Conservation (phyloP, 2,329 filamentous ascomycete species). For the Sclerotinia subarctica region DNA sequence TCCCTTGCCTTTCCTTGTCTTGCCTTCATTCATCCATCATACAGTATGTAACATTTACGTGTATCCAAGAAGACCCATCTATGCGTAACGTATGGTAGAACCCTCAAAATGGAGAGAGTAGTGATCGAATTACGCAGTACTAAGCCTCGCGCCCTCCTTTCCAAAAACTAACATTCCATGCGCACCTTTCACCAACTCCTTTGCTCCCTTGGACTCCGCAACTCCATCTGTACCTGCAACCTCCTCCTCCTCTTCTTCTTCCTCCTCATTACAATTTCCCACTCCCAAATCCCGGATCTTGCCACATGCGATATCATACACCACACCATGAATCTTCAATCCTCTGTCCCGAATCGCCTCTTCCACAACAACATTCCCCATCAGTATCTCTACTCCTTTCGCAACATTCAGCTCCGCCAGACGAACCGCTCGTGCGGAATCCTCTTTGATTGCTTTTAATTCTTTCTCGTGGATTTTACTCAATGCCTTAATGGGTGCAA, state of each 20-base stretch:
- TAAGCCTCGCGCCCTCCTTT: constrained; percentile 43
- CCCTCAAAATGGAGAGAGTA: too few species aligned
- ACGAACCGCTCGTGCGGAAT: constrained; percentile 53
- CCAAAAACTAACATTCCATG: constrained; percentile 52
- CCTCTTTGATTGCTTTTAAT: constrained; percentile 53
- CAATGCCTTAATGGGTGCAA: constrained; percentile 49
- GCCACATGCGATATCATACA: constrained; percentile 62
- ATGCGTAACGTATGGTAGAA: constrained; percentile 32
- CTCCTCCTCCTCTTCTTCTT: neutral
- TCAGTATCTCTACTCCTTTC: constrained; percentile 62
- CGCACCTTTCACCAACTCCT: constrained; percentile 41
- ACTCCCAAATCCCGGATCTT: constrained; percentile 49
- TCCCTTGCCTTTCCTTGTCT: neutral
- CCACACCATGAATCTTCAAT: constrained; percentile 70
- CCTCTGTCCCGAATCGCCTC: constrained; percentile 69
- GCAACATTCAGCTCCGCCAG: constrained; percentile 77
- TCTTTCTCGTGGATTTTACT: constrained; percentile 50
- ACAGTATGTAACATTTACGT: constrained; percentile 5
- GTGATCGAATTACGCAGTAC: constrained; percentile 4
- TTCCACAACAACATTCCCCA: constrained; percentile 65
- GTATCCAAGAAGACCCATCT: constrained; percentile 14
- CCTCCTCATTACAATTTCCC: constrained; percentile 37
- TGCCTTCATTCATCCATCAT: neutral
- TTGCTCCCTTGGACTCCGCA: constrained; percentile 8
- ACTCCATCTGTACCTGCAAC: constrained; percentile 39